phyloP scores from a whole-genome alignment of 2,329 filamentous ascomycete genomes.

The Parascedosporium putredinis region DNA sequence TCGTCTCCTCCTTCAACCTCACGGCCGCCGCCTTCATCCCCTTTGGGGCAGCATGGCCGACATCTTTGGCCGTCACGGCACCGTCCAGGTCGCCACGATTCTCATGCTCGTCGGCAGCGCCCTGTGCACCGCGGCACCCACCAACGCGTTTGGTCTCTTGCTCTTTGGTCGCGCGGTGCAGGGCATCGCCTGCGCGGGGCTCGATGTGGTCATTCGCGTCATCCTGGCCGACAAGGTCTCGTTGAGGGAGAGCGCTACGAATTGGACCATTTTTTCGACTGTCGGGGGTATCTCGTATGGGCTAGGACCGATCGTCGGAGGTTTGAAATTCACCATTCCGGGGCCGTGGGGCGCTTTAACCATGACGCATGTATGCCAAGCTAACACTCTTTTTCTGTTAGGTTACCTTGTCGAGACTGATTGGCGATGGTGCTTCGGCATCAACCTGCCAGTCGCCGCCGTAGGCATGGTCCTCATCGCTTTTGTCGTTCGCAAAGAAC shows the following conservation, averaged over 20 bases:
- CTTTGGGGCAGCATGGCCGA: conserved; percentile 55
- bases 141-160: conserved; percentile 44
- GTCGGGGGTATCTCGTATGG: conserved; percentile 49
- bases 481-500: conserved; percentile 45
- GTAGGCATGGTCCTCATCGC: conserved; percentile 42
- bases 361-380: not conserved
- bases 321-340: conserved; percentile 11
- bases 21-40: conserved; percentile 58
- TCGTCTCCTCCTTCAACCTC: conserved; percentile 58
- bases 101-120: conserved; percentile 50
- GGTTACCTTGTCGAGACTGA: conserved; percentile 33
- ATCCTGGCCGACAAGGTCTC: conserved; percentile 57
- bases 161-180: conserved; percentile 54
- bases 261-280: conserved; percentile 51
- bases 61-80: conserved; percentile 51
- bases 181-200: conserved; percentile 49
- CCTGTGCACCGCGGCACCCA: conserved; percentile 48
- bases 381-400: conserved; percentile 16
- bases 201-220: conserved; percentile 49
- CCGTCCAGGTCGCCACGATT: conserved; percentile 46
- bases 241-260: conserved; percentile 49
- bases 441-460: conserved; percentile 47
- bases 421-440: conserved; percentile 59
- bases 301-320: conserved; percentile 52
- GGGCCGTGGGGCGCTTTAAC: too few relatives aligned